Base-by-base conservation (phyloP, 2,329 filamentous ascomycete genomes). In the Cordyceps cateniannulata region DNA sequence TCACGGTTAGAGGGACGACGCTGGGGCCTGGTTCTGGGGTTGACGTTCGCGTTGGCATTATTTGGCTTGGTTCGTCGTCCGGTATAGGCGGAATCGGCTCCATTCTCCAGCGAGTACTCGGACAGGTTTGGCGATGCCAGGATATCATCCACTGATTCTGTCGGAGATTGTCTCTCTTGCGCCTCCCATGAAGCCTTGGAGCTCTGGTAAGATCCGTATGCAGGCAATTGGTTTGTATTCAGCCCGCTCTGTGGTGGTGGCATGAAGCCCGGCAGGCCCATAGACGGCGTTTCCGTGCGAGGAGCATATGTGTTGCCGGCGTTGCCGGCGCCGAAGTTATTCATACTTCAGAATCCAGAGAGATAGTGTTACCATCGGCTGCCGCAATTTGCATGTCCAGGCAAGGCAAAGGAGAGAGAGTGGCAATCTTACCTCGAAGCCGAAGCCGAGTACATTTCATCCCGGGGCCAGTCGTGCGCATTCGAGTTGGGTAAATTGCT, bases 1-100 rank as follows among this genome's bases (percentile, higher is more conserved):
- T 96, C 91, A 63, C 91, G 83, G 76, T 93, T 93, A 47, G 88
- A 90, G 27, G 89, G 85, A 32, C 88, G 83, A 67, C 89, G 82
- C 70, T 90, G 87, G 18, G 82, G 76, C 45, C 80, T 77, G 56
- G 75, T 73, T 68, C 83, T 83, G 55, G 76, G 75, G 53, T 73
- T 74, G 12, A 49, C 29, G 14, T 25, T 54, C 14, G 58, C 49
- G 27, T 48, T 53, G 14, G 58, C 27, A 47, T 29, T 61, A 47
- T 52, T 61, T 5, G 72, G 70, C 67, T 81, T 83, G 62, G 74
- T 72, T 66, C 79, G 81, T 44, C 63, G 66, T 64, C 73, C 75
- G 3, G 75, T 71, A 38, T 75, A 72, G 40, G 73, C 68, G 60
- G 73, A 67, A 48, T 74, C 72, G 50, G 76, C 74, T 55, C 76